Conservation (phyloP, 2,329 filamentous ascomycete genomes). For the Botrytis porri region DNA sequence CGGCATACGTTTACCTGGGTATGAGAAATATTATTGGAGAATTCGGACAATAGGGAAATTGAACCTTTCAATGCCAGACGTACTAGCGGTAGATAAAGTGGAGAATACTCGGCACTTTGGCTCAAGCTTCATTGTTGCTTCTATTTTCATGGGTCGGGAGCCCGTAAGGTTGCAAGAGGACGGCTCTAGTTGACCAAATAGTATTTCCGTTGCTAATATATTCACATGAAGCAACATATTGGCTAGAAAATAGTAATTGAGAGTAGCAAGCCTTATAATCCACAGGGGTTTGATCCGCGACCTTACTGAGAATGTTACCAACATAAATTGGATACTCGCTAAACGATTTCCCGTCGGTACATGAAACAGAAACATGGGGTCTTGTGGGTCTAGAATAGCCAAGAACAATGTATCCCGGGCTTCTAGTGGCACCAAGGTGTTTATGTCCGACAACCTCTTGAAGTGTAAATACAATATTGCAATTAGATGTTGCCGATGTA, state of each 20-base stretch:
- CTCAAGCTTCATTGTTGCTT: neutral
- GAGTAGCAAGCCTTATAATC: neutral
- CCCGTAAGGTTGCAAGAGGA: neutral
- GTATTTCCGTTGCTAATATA: neutral
- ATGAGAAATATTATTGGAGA: neutral
- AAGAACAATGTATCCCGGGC: neutral
- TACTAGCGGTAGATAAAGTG: neutral
- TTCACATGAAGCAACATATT: neutral
- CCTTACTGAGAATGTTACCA: neutral
- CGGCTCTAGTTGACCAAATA: neutral
- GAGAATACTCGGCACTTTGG: neutral
- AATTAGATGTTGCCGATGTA: neutral
- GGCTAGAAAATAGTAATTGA: neutral
- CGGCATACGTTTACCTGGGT: neutral
- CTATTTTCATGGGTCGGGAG: neutral
- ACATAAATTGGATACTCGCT: neutral
- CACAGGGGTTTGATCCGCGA: neutral
- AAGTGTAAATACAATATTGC: neutral
- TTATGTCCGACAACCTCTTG: neutral
- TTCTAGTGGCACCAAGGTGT: neutral
- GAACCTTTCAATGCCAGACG: neutral
- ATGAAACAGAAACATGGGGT: neutral
- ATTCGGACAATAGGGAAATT: neutral
- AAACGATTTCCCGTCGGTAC: neutral
- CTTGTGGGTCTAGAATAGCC: neutral